Percentiles rank a stretch among this genome's conserved stretches.
These are phyloP conservation scores for Pleurotus tuber-regium DNA, from an alignment of 768 basidiomycete genomes.

Conservation along the genomic window DNA sequence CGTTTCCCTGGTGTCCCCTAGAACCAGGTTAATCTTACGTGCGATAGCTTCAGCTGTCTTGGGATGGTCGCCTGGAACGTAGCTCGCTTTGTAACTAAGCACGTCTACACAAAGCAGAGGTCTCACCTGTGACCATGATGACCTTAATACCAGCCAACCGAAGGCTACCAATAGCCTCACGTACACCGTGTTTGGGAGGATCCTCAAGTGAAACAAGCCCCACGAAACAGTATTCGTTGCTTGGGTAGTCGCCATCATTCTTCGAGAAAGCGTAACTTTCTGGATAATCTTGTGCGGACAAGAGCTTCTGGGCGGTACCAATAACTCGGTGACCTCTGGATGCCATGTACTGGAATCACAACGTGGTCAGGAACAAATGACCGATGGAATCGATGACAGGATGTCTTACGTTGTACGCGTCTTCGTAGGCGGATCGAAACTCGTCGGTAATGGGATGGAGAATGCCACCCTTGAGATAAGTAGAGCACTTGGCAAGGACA, in stretches of 20 bases:
- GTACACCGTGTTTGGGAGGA: conserved; percentile 69
- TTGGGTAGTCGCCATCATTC: conserved; percentile 52
- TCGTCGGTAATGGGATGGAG: conserved; percentile 48
- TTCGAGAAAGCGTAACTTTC: conserved; percentile 49
- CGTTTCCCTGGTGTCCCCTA: conserved; percentile 64
- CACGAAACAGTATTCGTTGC: conserved; percentile 57
- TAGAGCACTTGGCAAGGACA: conserved; percentile 60
- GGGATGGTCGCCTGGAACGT: conserved; percentile 56
- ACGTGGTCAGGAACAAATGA: conserved; percentile 6
- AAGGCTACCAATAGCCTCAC: conserved; percentile 69
- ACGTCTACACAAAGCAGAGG: background rate
- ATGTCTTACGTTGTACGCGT: conserved; percentile 54
- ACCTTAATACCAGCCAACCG: conserved; percentile 72
- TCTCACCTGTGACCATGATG: conserved; percentile 70
- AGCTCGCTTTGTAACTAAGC: background rate
- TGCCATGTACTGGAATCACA: conserved; percentile 67
- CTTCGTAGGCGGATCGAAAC: conserved; percentile 53
- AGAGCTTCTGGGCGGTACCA: conserved; percentile 62
- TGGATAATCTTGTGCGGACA: conserved; percentile 48
- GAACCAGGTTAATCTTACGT: conserved; percentile 67
- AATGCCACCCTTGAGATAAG: conserved; percentile 53
- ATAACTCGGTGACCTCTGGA: conserved; percentile 75
- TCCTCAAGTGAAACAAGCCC: conserved; percentile 68
- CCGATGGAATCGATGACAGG: background rate
- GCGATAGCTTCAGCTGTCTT: conserved; percentile 76